Evolutionary conservation across 1,284 basidiomycete genomes (phyloP), one percentile per base, ranked within the genome.

Genomic region (Volvariella surrecta): DNA sequence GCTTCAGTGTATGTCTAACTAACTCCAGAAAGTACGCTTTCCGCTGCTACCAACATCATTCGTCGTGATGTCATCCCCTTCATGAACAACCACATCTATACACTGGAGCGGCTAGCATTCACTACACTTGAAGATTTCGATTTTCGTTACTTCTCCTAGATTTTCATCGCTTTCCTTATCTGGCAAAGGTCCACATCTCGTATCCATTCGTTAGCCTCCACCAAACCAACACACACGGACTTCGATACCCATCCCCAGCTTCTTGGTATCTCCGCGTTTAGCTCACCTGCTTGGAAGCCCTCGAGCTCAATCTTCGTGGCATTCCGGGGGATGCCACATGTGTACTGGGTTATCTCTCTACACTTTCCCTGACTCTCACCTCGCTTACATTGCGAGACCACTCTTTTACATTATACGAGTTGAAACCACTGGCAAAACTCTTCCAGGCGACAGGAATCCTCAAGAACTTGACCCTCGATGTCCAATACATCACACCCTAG

Each of bases 191-290:
- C 15, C 13, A 15, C 18, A 35, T 35, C 34, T 35, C 34, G 7
- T n/a, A 35, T 35, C 34, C 34, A 15, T 35, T 35, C n/a, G 34
- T 35, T n/a, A 35, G 34, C n/a, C 18, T 35, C 6, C 34, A 35
- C 6, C 34, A 35, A 19, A 16, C 34, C n/a, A 19, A 35, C 34
- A 35, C 34, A 16, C 4, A 8, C 13, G 34, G 34, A 35, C 34
- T 35, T 4, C 34, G 34, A 15, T 19, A 35, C 6, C 34, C 34
- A 6, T 35, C 34, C n/a, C 15, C 34, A n/a, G n/a, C 34, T 35
- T 15, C 34, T 16, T 35, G 34, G 34, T 35, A 35, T n/a, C 15
- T 35, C 18, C n/a, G 34, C n/a, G 18, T 35, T 7, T 16, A 15
- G 7, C 18, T 35, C 18, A 16, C 6, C n/a, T 15, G 7, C 18